These are phyloP conservation scores for Diutina neorugosa DNA, from an alignment of 1,139 yeast species.

Conservation along the genomic window DNA sequence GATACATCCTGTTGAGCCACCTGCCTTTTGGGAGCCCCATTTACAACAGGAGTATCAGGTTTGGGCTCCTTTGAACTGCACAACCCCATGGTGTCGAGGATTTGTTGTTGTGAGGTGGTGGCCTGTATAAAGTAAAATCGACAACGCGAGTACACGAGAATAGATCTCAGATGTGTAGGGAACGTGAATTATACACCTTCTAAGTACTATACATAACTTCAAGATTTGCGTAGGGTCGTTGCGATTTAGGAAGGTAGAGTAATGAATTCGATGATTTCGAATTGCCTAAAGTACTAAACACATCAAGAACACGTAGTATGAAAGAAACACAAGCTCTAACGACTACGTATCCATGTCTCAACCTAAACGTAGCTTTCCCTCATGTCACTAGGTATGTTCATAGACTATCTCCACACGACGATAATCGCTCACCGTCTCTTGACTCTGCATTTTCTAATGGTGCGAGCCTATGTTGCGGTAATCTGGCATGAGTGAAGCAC, in stretches of 20 bases:
- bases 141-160: slow-evolving; percentile 3
- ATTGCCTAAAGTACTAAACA: too few relatives aligned
- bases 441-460: neutral
- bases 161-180: neutral
- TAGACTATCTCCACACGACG: too few relatives aligned
- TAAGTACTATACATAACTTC: too few relatives aligned
- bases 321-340: too few relatives aligned
- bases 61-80: slow-evolving; percentile 3
- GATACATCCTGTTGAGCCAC: neutral
- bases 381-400: too few relatives aligned
- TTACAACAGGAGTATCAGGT: neutral
- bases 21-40: neutral
- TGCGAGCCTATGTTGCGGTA: neutral
- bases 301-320: too few relatives aligned
- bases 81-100: slow-evolving; percentile 3
- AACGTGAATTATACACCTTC: neutral
- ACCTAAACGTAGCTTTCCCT: too few relatives aligned
- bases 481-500: neutral
- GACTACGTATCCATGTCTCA: too few relatives aligned
- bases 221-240: too few relatives aligned
- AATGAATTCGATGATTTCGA: too few relatives aligned
- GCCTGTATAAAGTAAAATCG: neutral
- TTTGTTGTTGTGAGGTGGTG: slow-evolving; percentile 2
- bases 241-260: too few relatives aligned
- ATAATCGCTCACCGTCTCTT: too few relatives aligned